These are phyloP conservation scores for Ascocoryne sarcoides DNA, from an alignment of 2,329 filamentous ascomycete species.

Conservation along the genomic window DNA sequence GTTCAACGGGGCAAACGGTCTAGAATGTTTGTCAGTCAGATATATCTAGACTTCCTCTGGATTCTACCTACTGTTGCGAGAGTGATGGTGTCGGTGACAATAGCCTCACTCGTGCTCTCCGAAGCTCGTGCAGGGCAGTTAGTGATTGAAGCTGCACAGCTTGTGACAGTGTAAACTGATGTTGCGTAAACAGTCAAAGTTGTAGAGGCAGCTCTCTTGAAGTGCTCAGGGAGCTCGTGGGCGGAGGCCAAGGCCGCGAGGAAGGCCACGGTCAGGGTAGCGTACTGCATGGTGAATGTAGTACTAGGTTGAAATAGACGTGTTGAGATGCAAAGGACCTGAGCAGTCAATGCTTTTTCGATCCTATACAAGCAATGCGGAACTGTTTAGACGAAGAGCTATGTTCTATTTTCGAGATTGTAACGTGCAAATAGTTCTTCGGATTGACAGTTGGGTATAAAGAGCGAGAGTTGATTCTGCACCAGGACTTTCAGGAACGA, in stretches of 20 bases:
- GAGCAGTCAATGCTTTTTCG: conserved; percentile 22
- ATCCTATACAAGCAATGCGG: conserved; percentile 1
- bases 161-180: conserved; percentile 30
- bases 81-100: conserved; percentile 34
- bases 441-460: conserved; percentile 15
- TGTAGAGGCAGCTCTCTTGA: conserved; percentile 26
- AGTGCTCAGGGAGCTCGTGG: conserved; percentile 21
- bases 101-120: conserved; percentile 12
- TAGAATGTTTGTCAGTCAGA: conserved; percentile 1
- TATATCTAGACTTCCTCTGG: neutral
- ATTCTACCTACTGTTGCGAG: conserved; percentile 31
- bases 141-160: conserved; percentile 33
- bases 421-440: conserved; percentile 1
- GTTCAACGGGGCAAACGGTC: neutral
- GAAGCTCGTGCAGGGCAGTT: conserved; percentile 31
- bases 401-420: neutral
- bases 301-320: conserved; percentile 4
- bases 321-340: conserved; percentile 9
- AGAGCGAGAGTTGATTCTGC: conserved; percentile 30
- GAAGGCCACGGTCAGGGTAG: conserved; percentile 20
- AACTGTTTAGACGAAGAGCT: conserved; percentile 1
- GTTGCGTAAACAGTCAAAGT: conserved; percentile 34
- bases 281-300: conserved; percentile 26
- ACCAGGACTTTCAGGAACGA: conserved; percentile 23
- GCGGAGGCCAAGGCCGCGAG: conserved; percentile 29